phyloP scores from a whole-genome alignment of 495 filamentous ascomycete genomes.

The Mytilinidion resinicola region DNA sequence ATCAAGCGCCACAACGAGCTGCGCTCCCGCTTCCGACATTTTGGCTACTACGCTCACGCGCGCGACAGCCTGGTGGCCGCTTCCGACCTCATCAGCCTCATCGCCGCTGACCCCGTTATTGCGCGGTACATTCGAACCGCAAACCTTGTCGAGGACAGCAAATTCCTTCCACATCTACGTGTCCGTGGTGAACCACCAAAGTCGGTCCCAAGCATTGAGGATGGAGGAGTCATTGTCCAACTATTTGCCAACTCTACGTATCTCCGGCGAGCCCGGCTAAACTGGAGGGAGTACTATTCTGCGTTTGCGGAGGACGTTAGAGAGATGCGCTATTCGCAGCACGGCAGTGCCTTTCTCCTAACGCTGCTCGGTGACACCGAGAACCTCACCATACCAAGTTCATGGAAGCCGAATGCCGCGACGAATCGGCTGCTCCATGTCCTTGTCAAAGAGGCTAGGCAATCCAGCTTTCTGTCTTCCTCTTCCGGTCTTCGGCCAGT shows the following conservation, averaged over 20 bases:
- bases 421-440: constrained; percentile 31
- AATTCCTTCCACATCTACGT: constrained; percentile 13
- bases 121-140: constrained; percentile 35
- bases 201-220: constrained; percentile 18
- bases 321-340: constrained; percentile 32
- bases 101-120: constrained; percentile 35
- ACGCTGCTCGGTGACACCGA: constrained; percentile 37
- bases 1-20: constrained; percentile 35
- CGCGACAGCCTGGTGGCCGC: constrained; percentile 22
- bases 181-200: constrained; percentile 20
- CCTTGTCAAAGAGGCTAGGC: constrained; percentile 24
- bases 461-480: constrained; percentile 20
- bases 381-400: constrained; percentile 27
- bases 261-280: constrained; percentile 33
- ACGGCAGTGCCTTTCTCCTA: constrained; percentile 36
- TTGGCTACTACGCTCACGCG: constrained; percentile 29
- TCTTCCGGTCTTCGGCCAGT: constrained; percentile 21
- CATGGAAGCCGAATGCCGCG: constrained; percentile 25
- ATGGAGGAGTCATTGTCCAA: constrained; percentile 27
- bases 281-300: constrained; percentile 38
- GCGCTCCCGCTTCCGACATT: constrained; percentile 32
- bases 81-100: constrained; percentile 31
- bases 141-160: constrained; percentile 30
- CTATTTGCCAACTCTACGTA: constrained; percentile 34
- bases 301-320: constrained; percentile 30